Percentiles rank a stretch among this genome's conserved stretches.
Conservation (phyloP, 208 protist species). For the Leishmania lainsoni region DNA sequence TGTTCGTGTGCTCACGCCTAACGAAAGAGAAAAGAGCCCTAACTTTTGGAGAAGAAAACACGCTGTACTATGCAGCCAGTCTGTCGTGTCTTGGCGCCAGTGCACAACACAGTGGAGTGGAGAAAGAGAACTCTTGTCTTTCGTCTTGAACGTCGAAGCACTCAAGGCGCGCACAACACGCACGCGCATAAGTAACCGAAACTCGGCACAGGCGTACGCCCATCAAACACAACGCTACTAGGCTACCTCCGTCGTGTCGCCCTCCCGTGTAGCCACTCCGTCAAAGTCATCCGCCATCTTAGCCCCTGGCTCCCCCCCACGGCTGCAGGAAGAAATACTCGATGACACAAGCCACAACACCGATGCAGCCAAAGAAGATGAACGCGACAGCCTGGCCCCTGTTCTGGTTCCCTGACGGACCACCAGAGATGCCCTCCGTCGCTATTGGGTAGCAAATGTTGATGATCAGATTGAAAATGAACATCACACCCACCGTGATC, state of each 20-base stretch:
- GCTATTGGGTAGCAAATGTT: conserved; percentile 68
- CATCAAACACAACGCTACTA: neutral
- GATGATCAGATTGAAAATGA: conserved; percentile 65
- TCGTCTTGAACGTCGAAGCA: neutral
- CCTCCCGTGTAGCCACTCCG: neutral
- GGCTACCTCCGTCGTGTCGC: neutral
- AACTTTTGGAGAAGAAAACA: neutral
- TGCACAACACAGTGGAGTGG: neutral
- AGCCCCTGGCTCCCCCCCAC: conserved; percentile 17
- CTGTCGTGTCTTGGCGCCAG: neutral
- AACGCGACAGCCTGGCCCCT: conserved; percentile 67
- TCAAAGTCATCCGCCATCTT: neutral
- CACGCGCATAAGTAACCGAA: neutral
- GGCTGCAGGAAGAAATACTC: conserved; percentile 56
- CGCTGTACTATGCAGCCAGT: neutral
- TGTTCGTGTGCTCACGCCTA: neutral
- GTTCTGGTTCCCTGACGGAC: conserved; percentile 54
- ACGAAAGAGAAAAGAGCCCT: neutral
- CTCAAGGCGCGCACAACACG: neutral
- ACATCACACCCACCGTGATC: conserved; percentile 48
- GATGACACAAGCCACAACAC: conserved; percentile 44
- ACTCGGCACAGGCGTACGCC: neutral
- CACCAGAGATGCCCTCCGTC: conserved; percentile 63
- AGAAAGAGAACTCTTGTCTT: neutral
- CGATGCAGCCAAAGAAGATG: conserved; percentile 67